Conservation (phyloP, 352 stramenopile species). For the Globisporangium recalcitrans region DNA sequence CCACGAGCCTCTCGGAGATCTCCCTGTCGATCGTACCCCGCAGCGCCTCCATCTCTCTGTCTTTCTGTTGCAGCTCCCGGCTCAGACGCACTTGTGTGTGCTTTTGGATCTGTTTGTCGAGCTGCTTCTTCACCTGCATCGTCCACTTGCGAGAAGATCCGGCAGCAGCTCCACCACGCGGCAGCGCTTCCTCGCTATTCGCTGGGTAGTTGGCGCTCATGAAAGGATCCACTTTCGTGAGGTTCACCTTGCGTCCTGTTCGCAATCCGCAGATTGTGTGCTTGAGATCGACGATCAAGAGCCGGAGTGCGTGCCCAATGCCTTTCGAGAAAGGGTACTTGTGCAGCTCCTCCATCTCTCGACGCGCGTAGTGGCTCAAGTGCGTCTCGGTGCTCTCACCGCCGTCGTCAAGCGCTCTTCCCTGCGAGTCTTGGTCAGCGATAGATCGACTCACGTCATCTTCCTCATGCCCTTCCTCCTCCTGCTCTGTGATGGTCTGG, state of each 20-base stretch:
- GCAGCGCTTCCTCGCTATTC: neutral
- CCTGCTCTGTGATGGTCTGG: constrained; percentile 59
- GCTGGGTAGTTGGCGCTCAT: constrained; percentile 8
- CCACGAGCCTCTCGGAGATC: constrained; percentile 35
- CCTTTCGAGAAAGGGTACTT: constrained; percentile 66
- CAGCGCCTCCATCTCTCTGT: constrained; percentile 17
- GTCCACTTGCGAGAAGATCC: constrained; percentile 42
- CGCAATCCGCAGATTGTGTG: constrained; percentile 38
- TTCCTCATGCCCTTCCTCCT: constrained; percentile 45
- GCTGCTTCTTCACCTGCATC: constrained; percentile 34
- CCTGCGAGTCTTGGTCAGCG: constrained; percentile 4
- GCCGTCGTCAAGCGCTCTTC: neutral
- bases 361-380: constrained; percentile 16
- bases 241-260: constrained; percentile 31
- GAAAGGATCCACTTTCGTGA: constrained; percentile 52
- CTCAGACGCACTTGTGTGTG: constrained; percentile 17
- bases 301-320: constrained; percentile 18
- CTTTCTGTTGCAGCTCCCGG: constrained; percentile 16
- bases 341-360: constrained; percentile 39
- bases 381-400: constrained; percentile 25
- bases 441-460: too few species aligned
- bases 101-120: constrained; percentile 45
- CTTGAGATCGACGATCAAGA: constrained; percentile 42
- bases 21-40: constrained; percentile 37
- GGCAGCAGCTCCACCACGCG: constrained; percentile 3